Conservation (phyloP, 2,329 filamentous ascomycete genomes). For the Penicillium sp. region DNA sequence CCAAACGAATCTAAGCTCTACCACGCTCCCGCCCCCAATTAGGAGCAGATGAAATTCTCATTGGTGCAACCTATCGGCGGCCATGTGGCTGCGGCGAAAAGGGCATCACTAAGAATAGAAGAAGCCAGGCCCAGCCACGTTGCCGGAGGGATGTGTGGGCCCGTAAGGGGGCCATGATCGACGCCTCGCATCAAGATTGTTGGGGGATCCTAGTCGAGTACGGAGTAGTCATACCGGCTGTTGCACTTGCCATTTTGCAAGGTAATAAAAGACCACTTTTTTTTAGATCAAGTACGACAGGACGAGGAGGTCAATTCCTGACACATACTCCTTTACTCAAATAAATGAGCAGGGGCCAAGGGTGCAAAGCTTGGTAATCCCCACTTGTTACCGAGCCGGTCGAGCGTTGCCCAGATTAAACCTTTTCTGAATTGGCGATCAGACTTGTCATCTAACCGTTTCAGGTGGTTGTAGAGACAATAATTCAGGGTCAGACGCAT, state of each 20-base stretch:
- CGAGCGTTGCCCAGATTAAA: neutral
- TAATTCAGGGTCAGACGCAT: neutral
- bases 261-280: neutral
- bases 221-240: neutral
- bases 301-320: too few relatives aligned
- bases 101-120: slow-evolving; percentile 15
- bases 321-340: neutral
- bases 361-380: neutral
- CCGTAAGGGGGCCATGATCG: neutral
- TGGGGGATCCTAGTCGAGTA: neutral
- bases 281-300: neutral
- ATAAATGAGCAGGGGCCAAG: too few relatives aligned
- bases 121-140: neutral
- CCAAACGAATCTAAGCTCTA: neutral
- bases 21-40: neutral
- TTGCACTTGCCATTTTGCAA: neutral
- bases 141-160: neutral
- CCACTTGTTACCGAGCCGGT: neutral
- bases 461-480: too few relatives aligned
- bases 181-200: neutral
- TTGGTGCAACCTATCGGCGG: slow-evolving; percentile 5
- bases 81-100: slow-evolving; percentile 19
- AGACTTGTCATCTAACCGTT: neutral
- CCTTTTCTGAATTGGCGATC: neutral
- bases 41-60: neutral